A percentile compares a stretch with the other conserved stretches of the same genome.
phyloP scores from a whole-genome alignment of 2,329 filamentous ascomycete species.

The Colletotrichum cuscutae region DNA sequence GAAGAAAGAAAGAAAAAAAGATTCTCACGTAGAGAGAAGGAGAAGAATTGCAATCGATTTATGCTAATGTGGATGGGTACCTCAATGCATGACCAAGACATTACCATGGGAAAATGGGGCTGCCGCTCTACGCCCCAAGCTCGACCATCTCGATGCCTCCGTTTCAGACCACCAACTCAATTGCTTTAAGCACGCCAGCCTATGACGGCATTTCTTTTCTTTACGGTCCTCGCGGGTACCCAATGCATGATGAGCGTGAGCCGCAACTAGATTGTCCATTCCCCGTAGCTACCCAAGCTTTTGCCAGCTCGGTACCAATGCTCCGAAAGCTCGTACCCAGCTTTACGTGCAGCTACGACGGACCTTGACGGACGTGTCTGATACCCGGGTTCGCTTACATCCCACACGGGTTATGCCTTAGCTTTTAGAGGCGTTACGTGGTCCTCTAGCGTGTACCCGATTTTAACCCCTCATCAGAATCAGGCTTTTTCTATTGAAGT shows the following conservation, averaged over 20 bases:
- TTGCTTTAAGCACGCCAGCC: neutral
- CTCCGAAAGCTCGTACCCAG: neutral
- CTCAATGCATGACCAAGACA: neutral
- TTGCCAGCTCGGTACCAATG: neutral
- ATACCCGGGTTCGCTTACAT: neutral
- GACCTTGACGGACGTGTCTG: neutral
- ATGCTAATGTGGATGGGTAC: constrained; percentile 3
- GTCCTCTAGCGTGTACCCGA: neutral
- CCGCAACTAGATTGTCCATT: neutral
- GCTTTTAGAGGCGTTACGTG: neutral
- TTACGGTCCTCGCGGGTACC: neutral
- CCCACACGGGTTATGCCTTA: neutral
- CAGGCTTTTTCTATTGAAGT: neutral
- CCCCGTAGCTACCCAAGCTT: neutral
- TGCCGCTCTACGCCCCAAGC: constrained; percentile 5
- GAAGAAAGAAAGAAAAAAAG: neutral
- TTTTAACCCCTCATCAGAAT: neutral
- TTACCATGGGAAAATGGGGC: neutral
- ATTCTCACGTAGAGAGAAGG: neutral
- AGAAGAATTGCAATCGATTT: neutral
- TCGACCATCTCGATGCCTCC: constrained; percentile 4
- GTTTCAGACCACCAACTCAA: constrained; percentile 16
- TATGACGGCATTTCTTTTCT: neutral
- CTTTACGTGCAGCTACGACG: too few relatives aligned
- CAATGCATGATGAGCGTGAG: neutral